Conservation (phyloP, 2,329 filamentous ascomycete species). For the Cordyceps farinosa region DNA sequence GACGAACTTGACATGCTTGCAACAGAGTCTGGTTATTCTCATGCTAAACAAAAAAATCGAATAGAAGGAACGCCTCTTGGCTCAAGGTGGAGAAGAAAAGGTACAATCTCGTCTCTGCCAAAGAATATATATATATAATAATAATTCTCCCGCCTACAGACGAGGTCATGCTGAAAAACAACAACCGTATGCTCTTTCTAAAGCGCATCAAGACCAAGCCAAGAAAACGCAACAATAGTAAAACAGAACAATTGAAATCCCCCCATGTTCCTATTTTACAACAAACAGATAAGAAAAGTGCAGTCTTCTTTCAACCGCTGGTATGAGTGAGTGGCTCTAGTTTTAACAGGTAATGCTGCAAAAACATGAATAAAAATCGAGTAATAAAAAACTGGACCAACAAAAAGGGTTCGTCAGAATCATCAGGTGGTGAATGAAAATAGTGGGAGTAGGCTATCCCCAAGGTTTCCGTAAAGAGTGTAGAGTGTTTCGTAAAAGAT, state of each 20-base stretch:
- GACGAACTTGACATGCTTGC: neutral
- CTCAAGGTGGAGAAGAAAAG: neutral
- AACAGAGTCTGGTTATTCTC: constrained; percentile 13
- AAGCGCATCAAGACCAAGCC: neutral
- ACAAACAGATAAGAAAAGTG: constrained; percentile 11
- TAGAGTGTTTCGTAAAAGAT: constrained; percentile 14
- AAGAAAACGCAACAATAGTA: neutral
- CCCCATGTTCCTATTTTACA: neutral
- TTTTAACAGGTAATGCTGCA: constrained; percentile 8
- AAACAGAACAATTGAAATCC: constrained; percentile 1
- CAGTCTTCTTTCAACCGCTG: neutral
- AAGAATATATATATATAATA: neutral
- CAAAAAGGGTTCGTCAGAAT: constrained; percentile 16
- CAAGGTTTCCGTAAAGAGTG: constrained; percentile 17
- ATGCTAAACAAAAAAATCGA: constrained; percentile 13
- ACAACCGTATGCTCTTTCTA: neutral
- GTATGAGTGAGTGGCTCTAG: constrained; percentile 12
- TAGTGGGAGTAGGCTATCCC: neutral
- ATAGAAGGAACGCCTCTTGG: constrained; percentile 7
- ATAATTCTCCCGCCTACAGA: neutral
- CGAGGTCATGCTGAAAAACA: neutral
- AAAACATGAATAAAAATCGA: neutral
- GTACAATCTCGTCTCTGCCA: neutral
- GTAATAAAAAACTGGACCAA: constrained; percentile 9
- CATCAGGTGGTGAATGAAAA: constrained; percentile 14